A percentile compares a stretch with the other conserved stretches of the same genome.
phyloP scores from a whole-genome alignment of 1,139 yeast species.

The Suhomyces choctaworum region DNA sequence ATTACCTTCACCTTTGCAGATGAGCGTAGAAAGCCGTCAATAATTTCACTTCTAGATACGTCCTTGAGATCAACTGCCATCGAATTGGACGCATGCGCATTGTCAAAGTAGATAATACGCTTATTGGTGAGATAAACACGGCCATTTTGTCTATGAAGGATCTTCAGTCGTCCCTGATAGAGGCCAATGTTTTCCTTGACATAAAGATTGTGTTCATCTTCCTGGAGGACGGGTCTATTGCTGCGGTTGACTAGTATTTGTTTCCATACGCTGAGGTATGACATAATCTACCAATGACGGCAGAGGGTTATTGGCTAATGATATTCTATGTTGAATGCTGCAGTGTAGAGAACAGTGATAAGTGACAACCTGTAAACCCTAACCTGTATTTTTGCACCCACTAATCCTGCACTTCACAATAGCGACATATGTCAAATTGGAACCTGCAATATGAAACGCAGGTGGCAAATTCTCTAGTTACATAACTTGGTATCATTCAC shows the following conservation, averaged over 20 bases:
- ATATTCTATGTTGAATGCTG: no score
- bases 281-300: no score
- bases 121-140: constrained; percentile 73
- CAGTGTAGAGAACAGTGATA: no score
- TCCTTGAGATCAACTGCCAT: constrained; percentile 51
- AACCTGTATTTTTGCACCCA: no score
- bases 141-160: constrained; percentile 67
- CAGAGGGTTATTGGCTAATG: neutral
- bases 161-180: constrained; percentile 70
- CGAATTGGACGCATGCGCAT: constrained; percentile 42
- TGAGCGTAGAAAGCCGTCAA: constrained; percentile 69
- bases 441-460: no score
- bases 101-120: constrained; percentile 73
- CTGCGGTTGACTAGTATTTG: constrained; percentile 43
- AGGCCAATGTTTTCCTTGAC: constrained; percentile 63
- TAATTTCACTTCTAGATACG: constrained; percentile 45
- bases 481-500: no score
- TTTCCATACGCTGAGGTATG: constrained; percentile 34
- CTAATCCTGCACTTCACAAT: no score
- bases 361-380: no score
- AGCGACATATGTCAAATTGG: no score
- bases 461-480: no score
- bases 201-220: constrained; percentile 42
- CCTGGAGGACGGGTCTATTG: constrained; percentile 46
- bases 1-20: constrained; percentile 69